Evolutionary conservation across 164 flowering plant species (phyloP).

Genomic region (Paratinospora sagittata): DNA sequence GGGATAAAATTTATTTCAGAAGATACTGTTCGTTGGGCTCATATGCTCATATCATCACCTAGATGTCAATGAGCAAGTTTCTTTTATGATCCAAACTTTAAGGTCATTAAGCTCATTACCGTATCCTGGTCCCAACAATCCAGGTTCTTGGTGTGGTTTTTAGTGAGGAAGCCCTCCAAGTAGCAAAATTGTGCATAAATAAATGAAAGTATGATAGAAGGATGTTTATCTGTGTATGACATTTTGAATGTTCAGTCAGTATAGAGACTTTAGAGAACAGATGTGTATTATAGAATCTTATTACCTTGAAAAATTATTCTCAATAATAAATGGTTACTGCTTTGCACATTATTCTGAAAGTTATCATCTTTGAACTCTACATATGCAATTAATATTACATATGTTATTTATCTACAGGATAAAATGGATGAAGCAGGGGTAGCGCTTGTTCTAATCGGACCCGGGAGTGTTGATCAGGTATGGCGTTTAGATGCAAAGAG

Average conservation of each 20-base stretch:
- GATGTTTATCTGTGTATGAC: not conserved
- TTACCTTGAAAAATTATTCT: too few species aligned
- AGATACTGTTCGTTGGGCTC: not conserved
- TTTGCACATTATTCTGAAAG: not conserved
- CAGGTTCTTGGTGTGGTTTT: not conserved
- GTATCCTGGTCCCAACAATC: not conserved
- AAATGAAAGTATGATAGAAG: too few species aligned
- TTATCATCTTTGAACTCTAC: not conserved
- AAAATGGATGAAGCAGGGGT: constrained; percentile 81
- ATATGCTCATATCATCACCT: not conserved
- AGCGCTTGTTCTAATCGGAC: constrained; percentile 84
- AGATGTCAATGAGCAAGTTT: not conserved
- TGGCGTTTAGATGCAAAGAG: not conserved
- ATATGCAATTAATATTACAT: not conserved
- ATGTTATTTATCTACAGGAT: constrained; percentile 41
- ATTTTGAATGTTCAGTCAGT: not conserved
- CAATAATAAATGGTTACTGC: too few species aligned
- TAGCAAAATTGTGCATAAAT: not conserved
- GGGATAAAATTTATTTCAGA: not conserved
- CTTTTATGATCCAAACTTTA: not conserved
- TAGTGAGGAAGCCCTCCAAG: not conserved
- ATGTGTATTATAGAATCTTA: too few species aligned
- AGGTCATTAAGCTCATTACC: not conserved
- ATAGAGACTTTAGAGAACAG: not conserved
- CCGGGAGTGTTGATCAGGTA: constrained; percentile 94